Conservation (phyloP, 2,329 filamentous ascomycete genomes). For the Microsporum ferrugineum region DNA sequence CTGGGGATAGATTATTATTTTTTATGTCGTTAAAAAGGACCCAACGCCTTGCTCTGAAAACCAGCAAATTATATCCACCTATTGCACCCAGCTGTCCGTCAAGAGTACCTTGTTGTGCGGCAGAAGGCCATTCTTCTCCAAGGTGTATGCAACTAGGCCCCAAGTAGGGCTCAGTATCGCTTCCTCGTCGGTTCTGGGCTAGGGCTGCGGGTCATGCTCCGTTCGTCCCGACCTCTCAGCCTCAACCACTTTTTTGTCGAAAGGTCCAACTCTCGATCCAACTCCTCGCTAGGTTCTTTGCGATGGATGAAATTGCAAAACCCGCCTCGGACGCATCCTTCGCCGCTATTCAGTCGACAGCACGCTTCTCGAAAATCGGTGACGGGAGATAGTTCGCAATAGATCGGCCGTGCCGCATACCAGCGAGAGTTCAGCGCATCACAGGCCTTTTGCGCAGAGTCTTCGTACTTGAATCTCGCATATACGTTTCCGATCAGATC, state of each 20-base stretch:
- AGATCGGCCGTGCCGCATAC: conserved; percentile 95
- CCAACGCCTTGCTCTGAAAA: conserved; percentile 1
- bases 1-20: background rate
- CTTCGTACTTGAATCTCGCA: conserved; percentile 99
- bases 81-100: too few relatives aligned
- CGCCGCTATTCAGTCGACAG: conserved; percentile 84
- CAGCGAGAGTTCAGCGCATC: conserved; percentile 88
- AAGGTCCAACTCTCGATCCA: conserved; percentile 77
- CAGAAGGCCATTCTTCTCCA: background rate
- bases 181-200: conserved; percentile 73
- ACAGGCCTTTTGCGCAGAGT: conserved; percentile 84
- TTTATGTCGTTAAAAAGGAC: background rate
- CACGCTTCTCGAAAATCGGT: conserved; percentile 98
- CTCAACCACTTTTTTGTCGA: conserved; percentile 95
- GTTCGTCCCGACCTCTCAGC: conserved; percentile 67
- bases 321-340: conserved; percentile 88
- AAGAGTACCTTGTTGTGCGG: too few relatives aligned
- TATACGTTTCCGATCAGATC: conserved; percentile 98
- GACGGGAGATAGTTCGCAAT: conserved; percentile 92
- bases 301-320: conserved; percentile 99
- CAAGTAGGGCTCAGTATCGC: conserved; percentile 37
- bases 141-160: background rate
- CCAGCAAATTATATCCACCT: background rate
- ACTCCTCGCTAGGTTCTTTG: conserved; percentile 81
- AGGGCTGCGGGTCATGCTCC: conserved; percentile 70